Evolutionary conservation across 1,284 basidiomycete species (phyloP), one percentile per base, ranked within the genome.

Genomic region (Irpex lacteus): DNA sequence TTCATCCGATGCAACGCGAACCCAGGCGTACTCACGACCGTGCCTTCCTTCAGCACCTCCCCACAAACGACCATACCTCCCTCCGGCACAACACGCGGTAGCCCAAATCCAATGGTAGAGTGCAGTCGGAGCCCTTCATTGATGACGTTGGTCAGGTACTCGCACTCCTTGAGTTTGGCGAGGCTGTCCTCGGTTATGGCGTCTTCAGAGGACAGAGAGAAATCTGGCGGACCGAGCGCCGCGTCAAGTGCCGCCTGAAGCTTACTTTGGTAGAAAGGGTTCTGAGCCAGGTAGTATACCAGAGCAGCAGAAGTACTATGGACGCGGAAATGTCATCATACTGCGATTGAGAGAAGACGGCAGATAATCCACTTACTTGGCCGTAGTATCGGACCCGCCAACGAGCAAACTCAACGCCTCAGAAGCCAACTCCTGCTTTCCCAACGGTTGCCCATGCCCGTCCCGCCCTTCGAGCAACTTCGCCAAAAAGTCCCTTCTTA

Each of bases 31-130:
- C 63, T 65, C 18, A 62, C 40, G 15, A 50, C 13, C 19, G 60
- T 65, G 11, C 60, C 60, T 1, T 53, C 11, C 3, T 21, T 18
- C 15, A 65, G 55, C 5, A 18, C 54, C 47, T 34, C 11, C 8
- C 63, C 57, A 4, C 53, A 37, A 5, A 65, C 50, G 1, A 49
- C 53, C 18, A 65, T 38, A 5, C 88, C 89, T 49, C 85, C 88
- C 58, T 84, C 81, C 1, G 90, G 88, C n/a, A 86, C 85, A 59
- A 89, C 70, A 55, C 92, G 87, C 11, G 91, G 88, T 15, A 96
- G 37, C 18, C 63, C 63, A 32, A 64, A n/a, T 18, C 55, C 62
- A 34, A 54, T 47, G 18, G 56, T 55, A 5, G 60, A 62, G 34
- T 59, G 50, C 5, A 61, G 36, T 13, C 60, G 60, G 44, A 59